Evolutionary conservation across 192 early-diverging fungal species (phyloP), one percentile per base, ranked within the genome.

Genomic region (Backusella luteola): DNA sequence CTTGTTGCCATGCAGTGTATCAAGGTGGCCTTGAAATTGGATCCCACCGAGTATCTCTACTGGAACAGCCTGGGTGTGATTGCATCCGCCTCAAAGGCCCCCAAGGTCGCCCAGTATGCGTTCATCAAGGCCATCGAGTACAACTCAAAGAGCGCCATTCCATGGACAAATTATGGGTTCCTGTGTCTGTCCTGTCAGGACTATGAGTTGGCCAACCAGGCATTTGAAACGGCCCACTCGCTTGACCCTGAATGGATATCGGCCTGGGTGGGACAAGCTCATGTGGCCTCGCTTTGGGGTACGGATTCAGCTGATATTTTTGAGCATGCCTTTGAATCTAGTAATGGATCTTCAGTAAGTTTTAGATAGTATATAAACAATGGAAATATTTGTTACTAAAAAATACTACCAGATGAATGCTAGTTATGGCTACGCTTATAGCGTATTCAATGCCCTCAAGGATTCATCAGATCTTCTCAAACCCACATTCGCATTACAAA

Each of bases 191-290:
- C 90, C 6, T 81, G 89, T 12, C 76, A 85, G 29, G 96, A 98
- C 71, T 63, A 89, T 15, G 94, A 94, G 35, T 86, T 98, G 34
- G 92, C 94, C 4, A 84, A 86, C 36, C 85, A 90, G 69, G 91
- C 91, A 29, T 97, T 97, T 79, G 78, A 80, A 0, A 85, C 86
- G 23, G 93, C 93, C 0, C 91, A 93, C 75, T 85, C 90, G 9
- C 69, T 91, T 17, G 94, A 97, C 46, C 95, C 96, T 4, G 96
- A 97, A 67, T 90, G 84, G 76, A 79, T 87, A 41, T 82, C 89
- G 8, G 90, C 89, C 29, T 96, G 96, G 95, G 86, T 94, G 71
- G 97, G 96, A n/a, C 94, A 95, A 73, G 95, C 93, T 11, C 87
- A 93, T 70, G 86, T 95, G 26, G 92, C 93, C 7, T 88, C 90